Base-by-base conservation (phyloP, 2,329 filamentous ascomycete species). In the Paraconiothyrium sp. region DNA sequence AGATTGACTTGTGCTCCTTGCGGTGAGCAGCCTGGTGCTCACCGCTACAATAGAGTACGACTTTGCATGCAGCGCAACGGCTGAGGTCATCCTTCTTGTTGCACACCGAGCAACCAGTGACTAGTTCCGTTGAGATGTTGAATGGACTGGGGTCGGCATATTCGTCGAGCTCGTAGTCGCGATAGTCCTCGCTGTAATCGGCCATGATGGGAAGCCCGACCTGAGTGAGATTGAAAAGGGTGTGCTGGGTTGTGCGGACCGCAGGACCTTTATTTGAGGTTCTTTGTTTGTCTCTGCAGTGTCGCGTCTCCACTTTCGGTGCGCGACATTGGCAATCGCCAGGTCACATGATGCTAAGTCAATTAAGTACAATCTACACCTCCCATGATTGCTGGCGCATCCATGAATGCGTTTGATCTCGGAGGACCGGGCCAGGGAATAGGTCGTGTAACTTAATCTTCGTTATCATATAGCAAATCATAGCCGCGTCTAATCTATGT, bases 11-110 rank as follows among this genome's bases (percentile, higher is more conserved):
- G 73, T 86, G 83, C 2, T 58, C 43, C 0, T 62, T 43, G 27
- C 78, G 68, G 64, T 85, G 69, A 1, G 67, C 51, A 0, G 55
- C 55, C 69, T 85, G 82, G 67, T 85, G 83, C 0, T 81, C 78
- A 16, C 69, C 67, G 47, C 76, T 69, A 70, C 85, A 86, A 72
- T 86, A 86, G 75, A 14, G 14, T 9, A 41, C 14, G 1, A 41
- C 14, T 6, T n/a, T 20, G 16, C 39, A 41, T 41, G 14, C 16
- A 41, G 13, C 16, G 39, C 39, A 41, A 7, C 39, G 39, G 8
- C 16, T 16, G 4, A 41, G 7, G 39, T 27, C 32, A 11, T 46
- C 32, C n/a, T n/a, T 51, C 24, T 41, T 44, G 13, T 24, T 20
- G 41, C 60, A 63, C 13, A 51, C 32, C 2, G 57, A 32, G 37